Evolutionary conservation across 1,139 yeast genomes (phyloP).

Genomic region (Blastobotrys capitulatus): DNA sequence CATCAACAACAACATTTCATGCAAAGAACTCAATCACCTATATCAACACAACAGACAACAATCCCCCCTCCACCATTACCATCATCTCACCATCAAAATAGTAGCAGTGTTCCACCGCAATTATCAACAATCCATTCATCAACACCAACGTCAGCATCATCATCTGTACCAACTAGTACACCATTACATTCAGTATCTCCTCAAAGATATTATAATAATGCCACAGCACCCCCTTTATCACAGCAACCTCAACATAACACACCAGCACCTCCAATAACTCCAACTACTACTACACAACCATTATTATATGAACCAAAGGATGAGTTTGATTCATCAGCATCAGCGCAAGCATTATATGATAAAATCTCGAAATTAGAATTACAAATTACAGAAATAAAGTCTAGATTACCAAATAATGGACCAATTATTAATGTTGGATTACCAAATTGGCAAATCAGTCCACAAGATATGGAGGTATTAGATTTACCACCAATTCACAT

Average conservation of each 20-base stretch:
- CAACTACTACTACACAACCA: not conserved
- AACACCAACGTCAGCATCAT: slow-evolving; percentile 4
- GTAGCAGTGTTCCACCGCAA: not conserved
- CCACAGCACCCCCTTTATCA: not conserved
- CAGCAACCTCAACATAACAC: not conserved
- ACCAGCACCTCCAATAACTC: not conserved
- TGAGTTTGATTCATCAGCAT: not conserved
- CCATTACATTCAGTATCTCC: not conserved
- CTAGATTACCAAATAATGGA: slow-evolving; percentile 1
- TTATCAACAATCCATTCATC: not conserved
- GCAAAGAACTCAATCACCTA: not conserved
- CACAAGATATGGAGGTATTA: slow-evolving; percentile 26
- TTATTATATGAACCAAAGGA: not conserved
- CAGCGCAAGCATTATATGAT: not conserved
- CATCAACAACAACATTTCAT: not conserved
- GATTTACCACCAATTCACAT: slow-evolving; percentile 44
- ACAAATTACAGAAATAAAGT: slow-evolving; percentile 3
- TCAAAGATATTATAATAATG: not conserved
- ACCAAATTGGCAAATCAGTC: slow-evolving; percentile 13
- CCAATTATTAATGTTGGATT: slow-evolving; percentile 6
- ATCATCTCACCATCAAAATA: not conserved
- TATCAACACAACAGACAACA: not conserved
- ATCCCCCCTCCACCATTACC: not conserved
- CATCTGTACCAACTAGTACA: not conserved
- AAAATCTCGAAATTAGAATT: not conserved